These are phyloP conservation scores for Scutellaria minor DNA, from an alignment of 257 asterid genomes.

Conservation along the genomic window DNA sequence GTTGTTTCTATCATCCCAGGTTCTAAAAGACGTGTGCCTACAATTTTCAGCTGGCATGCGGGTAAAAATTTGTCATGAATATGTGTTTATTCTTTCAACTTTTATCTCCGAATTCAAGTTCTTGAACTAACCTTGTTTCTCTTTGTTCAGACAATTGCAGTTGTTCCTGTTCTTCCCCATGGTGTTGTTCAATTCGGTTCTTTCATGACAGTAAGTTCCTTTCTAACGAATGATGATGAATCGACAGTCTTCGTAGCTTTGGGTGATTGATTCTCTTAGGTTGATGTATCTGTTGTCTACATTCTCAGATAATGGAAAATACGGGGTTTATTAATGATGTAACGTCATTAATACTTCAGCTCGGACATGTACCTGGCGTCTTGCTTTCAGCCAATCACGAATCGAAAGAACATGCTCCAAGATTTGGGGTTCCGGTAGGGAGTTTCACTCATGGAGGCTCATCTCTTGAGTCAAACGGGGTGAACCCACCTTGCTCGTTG, in stretches of 20 bases:
- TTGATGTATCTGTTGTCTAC: constrained; percentile 15
- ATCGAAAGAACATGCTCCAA: constrained; percentile 49
- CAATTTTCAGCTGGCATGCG: constrained; percentile 92
- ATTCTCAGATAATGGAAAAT: constrained; percentile 74
- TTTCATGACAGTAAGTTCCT: constrained; percentile 46
- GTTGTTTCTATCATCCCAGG: constrained; percentile 44
- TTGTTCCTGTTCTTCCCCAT: constrained; percentile 87
- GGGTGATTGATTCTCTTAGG: not conserved
- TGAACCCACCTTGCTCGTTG: constrained; percentile 36
- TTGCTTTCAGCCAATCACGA: constrained; percentile 53
- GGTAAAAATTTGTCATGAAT: constrained; percentile 46
- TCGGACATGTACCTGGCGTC: constrained; percentile 68
- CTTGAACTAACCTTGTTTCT: constrained; percentile 13
- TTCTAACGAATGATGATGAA: no score
- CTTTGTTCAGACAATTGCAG: constrained; percentile 72
- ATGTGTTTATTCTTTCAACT: not conserved
- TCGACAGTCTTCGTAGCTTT: not conserved
- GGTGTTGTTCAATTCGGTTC: constrained; percentile 97
- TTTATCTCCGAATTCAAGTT: constrained; percentile 8
- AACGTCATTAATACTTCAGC: constrained; percentile 59
- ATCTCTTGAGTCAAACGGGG: constrained; percentile 39
- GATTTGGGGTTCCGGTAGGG: constrained; percentile 48
- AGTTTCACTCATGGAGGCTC: constrained; percentile 37
- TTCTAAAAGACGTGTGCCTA: constrained; percentile 64
- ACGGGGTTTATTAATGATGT: constrained; percentile 66